A percentile compares a stretch with the other conserved stretches of the same genome.
phyloP scores from a whole-genome alignment of 2,329 filamentous ascomycete genomes.

The Cordyceps javanica region DNA sequence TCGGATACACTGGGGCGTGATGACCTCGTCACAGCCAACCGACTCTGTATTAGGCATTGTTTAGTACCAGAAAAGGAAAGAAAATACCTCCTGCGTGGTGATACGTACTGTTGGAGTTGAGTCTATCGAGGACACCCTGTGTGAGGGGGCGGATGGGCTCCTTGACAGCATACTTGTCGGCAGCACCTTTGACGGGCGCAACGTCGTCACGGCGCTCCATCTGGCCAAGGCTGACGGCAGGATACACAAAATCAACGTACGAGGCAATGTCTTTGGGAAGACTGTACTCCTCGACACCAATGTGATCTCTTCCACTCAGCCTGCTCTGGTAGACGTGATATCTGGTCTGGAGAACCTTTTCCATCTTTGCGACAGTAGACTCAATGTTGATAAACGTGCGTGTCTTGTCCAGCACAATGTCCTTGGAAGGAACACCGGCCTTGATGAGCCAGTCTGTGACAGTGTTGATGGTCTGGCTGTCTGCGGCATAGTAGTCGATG shows the following conservation, averaged over 20 bases:
- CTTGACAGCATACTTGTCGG: conserved; percentile 9
- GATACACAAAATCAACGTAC: conserved; percentile 35
- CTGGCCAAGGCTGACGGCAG: conserved; percentile 31
- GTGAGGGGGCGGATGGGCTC: not conserved
- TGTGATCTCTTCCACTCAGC: conserved; percentile 24
- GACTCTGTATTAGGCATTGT: not conserved
- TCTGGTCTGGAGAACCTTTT: conserved; percentile 44
- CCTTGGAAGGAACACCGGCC: conserved; percentile 41
- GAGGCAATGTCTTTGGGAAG: conserved; percentile 29
- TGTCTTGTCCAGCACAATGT: conserved; percentile 44
- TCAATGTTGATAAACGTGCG: conserved; percentile 34
- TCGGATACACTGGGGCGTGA: conserved; percentile 49
- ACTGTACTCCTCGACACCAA: conserved; percentile 35
- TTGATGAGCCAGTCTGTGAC: conserved; percentile 46
- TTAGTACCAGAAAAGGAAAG: not conserved
- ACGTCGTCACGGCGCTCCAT: not conserved
- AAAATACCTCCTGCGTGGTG: not conserved
- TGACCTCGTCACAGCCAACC: conserved; percentile 42
- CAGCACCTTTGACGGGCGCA: not conserved
- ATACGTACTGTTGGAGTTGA: conserved; percentile 1
- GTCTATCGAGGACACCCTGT: not conserved
- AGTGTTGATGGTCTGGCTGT: conserved; percentile 37
- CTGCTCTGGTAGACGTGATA: conserved; percentile 45
- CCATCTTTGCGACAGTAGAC: conserved; percentile 25
- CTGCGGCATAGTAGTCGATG: conserved; percentile 35